Evolutionary conservation across 2,329 filamentous ascomycete genomes (phyloP).

Genomic region (Monascus ruber): DNA sequence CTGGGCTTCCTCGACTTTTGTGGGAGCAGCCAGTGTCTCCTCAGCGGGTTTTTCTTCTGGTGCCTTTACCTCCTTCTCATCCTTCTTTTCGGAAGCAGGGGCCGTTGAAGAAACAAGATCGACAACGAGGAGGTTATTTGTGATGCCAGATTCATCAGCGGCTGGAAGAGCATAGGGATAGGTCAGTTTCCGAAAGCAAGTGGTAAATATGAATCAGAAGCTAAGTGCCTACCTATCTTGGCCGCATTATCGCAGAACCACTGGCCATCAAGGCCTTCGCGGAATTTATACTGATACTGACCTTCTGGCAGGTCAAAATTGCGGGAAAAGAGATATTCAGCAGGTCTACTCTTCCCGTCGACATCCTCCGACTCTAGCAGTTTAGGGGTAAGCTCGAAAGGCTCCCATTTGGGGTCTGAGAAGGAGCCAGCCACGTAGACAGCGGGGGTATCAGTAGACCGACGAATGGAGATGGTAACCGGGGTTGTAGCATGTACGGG

Average conservation of each 20-base stretch:
- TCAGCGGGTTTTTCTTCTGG: not conserved
- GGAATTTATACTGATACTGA: slow-evolving; percentile 17
- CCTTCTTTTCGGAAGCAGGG: slow-evolving; percentile 1
- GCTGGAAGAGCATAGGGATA: slow-evolving; percentile 3
- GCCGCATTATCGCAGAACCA: slow-evolving; percentile 18
- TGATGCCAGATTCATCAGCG: slow-evolving; percentile 12
- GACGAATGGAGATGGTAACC: slow-evolving; percentile 17
- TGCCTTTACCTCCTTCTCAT: not conserved
- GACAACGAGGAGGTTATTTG: slow-evolving; percentile 11
- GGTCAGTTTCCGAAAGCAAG: not conserved
- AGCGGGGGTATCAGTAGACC: slow-evolving; percentile 12
- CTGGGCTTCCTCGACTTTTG: not conserved
- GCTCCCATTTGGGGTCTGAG: slow-evolving; percentile 18
- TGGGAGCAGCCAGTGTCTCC: not conserved
- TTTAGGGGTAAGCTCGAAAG: slow-evolving; percentile 14
- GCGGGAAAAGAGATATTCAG: slow-evolving; percentile 12
- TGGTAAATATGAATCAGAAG: not conserved
- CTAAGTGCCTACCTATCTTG: slow-evolving; percentile 12
- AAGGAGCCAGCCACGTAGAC: slow-evolving; percentile 17
- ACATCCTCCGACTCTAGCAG: slow-evolving; percentile 6
- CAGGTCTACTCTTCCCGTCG: slow-evolving; percentile 8
- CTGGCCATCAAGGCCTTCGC: slow-evolving; percentile 10
- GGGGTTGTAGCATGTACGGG: slow-evolving; percentile 8
- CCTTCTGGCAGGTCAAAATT: slow-evolving; percentile 10
- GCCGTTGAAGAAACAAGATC: slow-evolving; percentile 1